phyloP scores from a whole-genome alignment of 768 basidiomycete genomes.

The Galerina marginata region DNA sequence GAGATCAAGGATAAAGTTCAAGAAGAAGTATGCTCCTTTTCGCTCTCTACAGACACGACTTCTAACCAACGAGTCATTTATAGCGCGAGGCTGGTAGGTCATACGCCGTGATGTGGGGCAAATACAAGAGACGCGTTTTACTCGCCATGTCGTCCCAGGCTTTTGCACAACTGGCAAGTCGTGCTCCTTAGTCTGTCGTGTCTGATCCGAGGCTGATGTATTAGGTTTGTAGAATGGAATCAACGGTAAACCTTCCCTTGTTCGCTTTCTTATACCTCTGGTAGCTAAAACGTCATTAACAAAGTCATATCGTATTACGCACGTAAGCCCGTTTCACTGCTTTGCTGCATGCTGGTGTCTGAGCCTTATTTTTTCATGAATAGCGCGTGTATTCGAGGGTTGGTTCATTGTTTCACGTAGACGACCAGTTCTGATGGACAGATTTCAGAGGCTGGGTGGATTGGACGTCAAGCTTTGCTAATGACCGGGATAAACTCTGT shows the following conservation, averaged over 20 bases:
- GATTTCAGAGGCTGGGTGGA: conserved; percentile 88
- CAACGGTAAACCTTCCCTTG: conserved; percentile 62
- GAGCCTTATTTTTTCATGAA: conserved; percentile 1
- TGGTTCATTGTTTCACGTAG: conserved; percentile 14
- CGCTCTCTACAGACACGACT: neutral
- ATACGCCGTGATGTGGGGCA: conserved; percentile 84
- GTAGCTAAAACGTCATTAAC: conserved; percentile 5
- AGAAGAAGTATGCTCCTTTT: conserved; percentile 56
- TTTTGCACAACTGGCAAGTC: conserved; percentile 88
- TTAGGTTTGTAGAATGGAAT: conserved; percentile 78
- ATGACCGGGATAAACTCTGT: conserved; percentile 96
- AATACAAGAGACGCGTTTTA: conserved; percentile 85
- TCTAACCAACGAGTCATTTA: neutral
- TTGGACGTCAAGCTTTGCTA: conserved; percentile 89
- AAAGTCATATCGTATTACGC: conserved; percentile 94
- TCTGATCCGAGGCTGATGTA: conserved; percentile 15
- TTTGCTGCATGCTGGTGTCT: conserved; percentile 8
- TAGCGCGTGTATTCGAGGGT: conserved; percentile 94
- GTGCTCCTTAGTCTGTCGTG: neutral
- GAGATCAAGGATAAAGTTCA: conserved; percentile 86
- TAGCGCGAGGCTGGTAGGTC: conserved; percentile 79
- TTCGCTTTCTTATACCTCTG: conserved; percentile 2
- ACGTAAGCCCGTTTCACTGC: conserved; percentile 55
- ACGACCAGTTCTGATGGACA: conserved; percentile 12
- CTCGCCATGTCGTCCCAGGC: conserved; percentile 96